Percentiles rank a stretch among this genome's conserved stretches.
Conservation (phyloP, 257 asterid genomes). For the Solanum acaule region DNA sequence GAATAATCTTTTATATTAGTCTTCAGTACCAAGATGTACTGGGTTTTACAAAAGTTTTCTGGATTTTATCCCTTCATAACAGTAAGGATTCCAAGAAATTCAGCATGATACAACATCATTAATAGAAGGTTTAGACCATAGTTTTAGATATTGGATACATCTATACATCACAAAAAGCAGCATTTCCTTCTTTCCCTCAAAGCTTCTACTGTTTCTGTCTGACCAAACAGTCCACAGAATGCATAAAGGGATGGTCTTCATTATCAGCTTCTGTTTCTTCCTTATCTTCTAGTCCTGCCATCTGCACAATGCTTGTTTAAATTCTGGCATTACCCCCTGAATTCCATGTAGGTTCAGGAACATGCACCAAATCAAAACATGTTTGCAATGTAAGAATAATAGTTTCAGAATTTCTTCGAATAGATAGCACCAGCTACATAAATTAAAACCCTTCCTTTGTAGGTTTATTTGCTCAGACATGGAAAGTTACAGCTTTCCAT, state of each 20-base stretch:
- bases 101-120: background rate
- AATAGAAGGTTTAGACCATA: background rate
- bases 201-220: background rate
- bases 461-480: background rate
- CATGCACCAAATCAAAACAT: background rate
- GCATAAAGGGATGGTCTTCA: background rate
- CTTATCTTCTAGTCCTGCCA: background rate
- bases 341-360: background rate
- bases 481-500: background rate
- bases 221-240: background rate
- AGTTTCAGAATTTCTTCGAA: background rate
- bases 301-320: background rate
- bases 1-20: background rate
- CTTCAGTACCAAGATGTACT: background rate
- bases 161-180: background rate
- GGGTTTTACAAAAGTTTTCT: background rate
- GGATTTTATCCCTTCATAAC: background rate
- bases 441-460: background rate
- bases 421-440: background rate
- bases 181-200: background rate
- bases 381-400: background rate
- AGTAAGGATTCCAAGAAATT: background rate
- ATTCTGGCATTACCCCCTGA: background rate
- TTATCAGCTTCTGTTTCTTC: background rate
- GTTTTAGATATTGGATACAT: background rate